phyloP scores from a whole-genome alignment of 1,284 basidiomycete genomes.

The Schizopora paradoxa region DNA sequence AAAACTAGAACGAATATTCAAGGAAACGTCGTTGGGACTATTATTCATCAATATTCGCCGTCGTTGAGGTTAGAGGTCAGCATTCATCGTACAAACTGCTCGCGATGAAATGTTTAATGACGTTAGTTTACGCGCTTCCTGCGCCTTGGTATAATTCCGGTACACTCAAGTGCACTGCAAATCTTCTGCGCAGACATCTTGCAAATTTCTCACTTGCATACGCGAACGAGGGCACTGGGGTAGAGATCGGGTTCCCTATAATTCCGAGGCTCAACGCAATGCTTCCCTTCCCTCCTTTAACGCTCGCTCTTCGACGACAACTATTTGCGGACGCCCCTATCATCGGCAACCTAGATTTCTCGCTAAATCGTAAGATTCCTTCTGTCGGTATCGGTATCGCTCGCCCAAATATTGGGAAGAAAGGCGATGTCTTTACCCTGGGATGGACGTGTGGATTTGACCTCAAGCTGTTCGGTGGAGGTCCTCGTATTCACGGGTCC shows the following conservation, averaged over 20 bases:
- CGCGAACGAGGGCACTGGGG: neutral
- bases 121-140: slow-evolving; percentile 27
- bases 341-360: slow-evolving; percentile 6
- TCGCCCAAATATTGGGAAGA: neutral
- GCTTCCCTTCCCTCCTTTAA: slow-evolving; percentile 12
- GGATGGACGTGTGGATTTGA: slow-evolving; percentile 4
- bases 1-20: neutral
- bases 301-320: slow-evolving; percentile 7
- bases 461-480: neutral
- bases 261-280: slow-evolving; percentile 24
- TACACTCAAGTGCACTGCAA: neutral
- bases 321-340: slow-evolving; percentile 11
- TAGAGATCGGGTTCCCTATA: slow-evolving; percentile 24
- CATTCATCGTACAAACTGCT: neutral
- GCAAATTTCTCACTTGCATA: neutral
- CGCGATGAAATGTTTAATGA: slow-evolving; percentile 3
- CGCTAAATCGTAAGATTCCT: neutral
- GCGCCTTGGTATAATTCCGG: slow-evolving; percentile 17
- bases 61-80: slow-evolving; percentile 36
- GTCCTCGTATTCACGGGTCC: slow-evolving; percentile 2
- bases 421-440: neutral
- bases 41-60: slow-evolving; percentile 47
- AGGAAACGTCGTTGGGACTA: slow-evolving; percentile 41
- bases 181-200: neutral
- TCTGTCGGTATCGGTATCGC: slow-evolving; percentile 7